Conservation (phyloP, 1,284 basidiomycete species). For the Pyrrhoderma noxium region DNA sequence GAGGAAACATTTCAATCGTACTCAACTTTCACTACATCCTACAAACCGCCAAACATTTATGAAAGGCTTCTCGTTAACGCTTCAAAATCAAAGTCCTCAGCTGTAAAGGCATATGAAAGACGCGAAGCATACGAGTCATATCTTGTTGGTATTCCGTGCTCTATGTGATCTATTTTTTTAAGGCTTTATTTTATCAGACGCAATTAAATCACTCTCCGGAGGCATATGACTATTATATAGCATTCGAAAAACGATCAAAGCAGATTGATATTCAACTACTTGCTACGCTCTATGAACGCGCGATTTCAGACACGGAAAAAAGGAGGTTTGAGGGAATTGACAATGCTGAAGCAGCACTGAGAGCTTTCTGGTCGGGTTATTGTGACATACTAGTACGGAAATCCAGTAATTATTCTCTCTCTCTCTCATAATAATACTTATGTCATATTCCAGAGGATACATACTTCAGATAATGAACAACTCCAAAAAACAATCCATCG, state of each 20-base stretch:
- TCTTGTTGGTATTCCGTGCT: conserved; percentile 38
- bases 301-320: conserved; percentile 63
- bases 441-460: conserved; percentile 36
- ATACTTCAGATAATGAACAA: conserved; percentile 34
- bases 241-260: conserved; percentile 57
- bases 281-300: conserved; percentile 65
- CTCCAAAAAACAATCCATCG: conserved; percentile 41
- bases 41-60: conserved; percentile 68
- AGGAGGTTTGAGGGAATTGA: conserved; percentile 43
- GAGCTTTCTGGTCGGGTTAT: conserved; percentile 19
- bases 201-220: conserved; percentile 46
- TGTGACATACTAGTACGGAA: conserved; percentile 6
- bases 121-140: conserved; percentile 54
- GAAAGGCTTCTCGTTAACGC: conserved; percentile 69
- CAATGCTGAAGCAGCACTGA: conserved; percentile 50
- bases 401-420: conserved; percentile 21
- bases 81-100: conserved; percentile 58
- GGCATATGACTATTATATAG: conserved; percentile 56
- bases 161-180: not conserved
- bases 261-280: conserved; percentile 58
- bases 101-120: conserved; percentile 52
- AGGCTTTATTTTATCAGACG: conserved; percentile 27
- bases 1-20: conserved; percentile 79
- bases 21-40: conserved; percentile 78
- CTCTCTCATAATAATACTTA: not conserved